These are phyloP conservation scores for Monosporozyma unispora DNA, from an alignment of 805 yeast genomes.

Conservation along the genomic window DNA sequence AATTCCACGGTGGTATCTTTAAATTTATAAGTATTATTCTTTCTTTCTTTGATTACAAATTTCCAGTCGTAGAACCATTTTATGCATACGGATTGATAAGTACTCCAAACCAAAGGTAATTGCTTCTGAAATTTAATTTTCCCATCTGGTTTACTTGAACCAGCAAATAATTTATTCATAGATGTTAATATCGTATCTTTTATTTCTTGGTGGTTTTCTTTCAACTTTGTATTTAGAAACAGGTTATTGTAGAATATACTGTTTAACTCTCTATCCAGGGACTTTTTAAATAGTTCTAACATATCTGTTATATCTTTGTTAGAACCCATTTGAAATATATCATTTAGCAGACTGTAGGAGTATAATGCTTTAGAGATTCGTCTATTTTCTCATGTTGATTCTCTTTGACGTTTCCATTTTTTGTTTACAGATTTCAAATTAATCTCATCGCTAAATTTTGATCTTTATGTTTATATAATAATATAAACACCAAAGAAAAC, in stretches of 20 bases:
- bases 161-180: neutral
- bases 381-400: no score
- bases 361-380: no score
- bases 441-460: neutral
- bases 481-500: neutral
- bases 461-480: neutral
- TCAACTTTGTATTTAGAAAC: neutral
- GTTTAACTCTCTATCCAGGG: neutral
- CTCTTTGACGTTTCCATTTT: neutral
- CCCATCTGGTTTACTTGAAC: neutral
- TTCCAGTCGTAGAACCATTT: neutral
- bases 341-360: no score
- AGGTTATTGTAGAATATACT: neutral
- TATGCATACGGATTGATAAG: neutral
- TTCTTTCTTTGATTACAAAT: neutral
- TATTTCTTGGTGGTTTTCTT: neutral
- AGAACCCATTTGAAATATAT: neutral
- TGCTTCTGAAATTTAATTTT: neutral
- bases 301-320: neutral
- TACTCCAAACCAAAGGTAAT: neutral
- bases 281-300: neutral
- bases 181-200: neutral
- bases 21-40: neutral
- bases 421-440: neutral
- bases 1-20: constrained; percentile 37